Conservation (phyloP, 139 green algal genomes). For the Picochlorum sp. region DNA sequence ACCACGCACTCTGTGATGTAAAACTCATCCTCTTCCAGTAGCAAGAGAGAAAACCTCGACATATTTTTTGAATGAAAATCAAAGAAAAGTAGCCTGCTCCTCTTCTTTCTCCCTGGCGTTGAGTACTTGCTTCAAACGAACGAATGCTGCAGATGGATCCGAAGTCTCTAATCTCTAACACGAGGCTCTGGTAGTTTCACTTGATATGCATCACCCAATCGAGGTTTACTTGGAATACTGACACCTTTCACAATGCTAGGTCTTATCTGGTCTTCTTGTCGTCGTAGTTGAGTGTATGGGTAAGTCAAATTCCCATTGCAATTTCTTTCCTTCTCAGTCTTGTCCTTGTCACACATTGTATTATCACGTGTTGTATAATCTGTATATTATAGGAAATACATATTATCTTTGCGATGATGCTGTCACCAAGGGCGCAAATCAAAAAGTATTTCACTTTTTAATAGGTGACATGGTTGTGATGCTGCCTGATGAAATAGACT, state of each 20-base stretch:
- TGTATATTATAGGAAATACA: no score
- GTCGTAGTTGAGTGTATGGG: no score
- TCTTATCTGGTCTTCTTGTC: background rate
- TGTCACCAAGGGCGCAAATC: background rate
- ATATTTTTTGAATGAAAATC: no score
- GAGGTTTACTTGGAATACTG: background rate
- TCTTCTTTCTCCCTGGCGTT: background rate
- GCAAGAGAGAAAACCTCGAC: conserved; percentile 68
- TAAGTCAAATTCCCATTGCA: no score
- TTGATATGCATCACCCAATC: background rate
- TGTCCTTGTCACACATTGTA: no score
- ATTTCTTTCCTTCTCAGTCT: no score
- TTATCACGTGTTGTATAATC: no score
- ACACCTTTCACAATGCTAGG: background rate
- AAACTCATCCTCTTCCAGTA: conserved; percentile 75
- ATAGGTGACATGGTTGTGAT: no score
- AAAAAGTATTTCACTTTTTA: no score
- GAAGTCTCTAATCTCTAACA: background rate
- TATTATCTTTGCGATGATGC: background rate
- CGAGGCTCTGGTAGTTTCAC: background rate
- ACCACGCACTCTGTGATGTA: conserved; percentile 64
- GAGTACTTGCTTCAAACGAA: no score
- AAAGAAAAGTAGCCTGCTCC: background rate
- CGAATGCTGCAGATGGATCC: no score
- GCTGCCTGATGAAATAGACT: no score